Percentiles rank a stretch among this genome's conserved stretches.
Conservation (phyloP, 352 stramenopile genomes). For the Phytopythium mirpurense region DNA sequence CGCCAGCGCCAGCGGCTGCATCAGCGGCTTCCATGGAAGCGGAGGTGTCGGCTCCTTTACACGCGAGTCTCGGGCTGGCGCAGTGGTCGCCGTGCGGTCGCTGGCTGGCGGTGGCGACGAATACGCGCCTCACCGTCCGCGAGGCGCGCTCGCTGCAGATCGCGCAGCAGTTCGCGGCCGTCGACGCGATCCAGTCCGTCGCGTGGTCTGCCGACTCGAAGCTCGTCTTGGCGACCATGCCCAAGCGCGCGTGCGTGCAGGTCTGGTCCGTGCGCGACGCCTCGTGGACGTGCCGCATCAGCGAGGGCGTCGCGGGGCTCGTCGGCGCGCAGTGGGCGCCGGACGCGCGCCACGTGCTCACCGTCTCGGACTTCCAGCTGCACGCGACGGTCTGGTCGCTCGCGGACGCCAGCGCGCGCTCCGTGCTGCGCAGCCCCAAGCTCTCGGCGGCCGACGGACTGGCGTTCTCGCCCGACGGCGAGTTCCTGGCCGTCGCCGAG, state of each 20-base stretch:
- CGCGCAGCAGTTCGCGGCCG: slow-evolving; percentile 52
- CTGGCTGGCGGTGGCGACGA: slow-evolving; percentile 44
- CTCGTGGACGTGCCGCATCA: slow-evolving; percentile 72
- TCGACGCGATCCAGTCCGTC: slow-evolving; percentile 51
- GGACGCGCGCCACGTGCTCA: slow-evolving; percentile 65
- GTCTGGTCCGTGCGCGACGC: slow-evolving; percentile 63
- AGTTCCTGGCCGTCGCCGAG: slow-evolving; percentile 62
- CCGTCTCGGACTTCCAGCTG: slow-evolving; percentile 81
- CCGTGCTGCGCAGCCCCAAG: slow-evolving; percentile 63
- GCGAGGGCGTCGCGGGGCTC: slow-evolving; percentile 62
- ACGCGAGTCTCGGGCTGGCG: slow-evolving; percentile 44
- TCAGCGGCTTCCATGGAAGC: slow-evolving; percentile 5
- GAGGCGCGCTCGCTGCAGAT: slow-evolving; percentile 49
- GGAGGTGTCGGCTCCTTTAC: slow-evolving; percentile 51
- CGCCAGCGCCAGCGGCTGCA: too few species aligned
- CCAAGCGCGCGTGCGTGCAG: slow-evolving; percentile 67
- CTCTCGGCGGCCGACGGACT: slow-evolving; percentile 60
- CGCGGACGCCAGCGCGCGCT: slow-evolving; percentile 43
- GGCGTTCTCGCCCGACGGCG: slow-evolving; percentile 50
- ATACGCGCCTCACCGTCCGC: slow-evolving; percentile 53
- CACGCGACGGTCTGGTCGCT: slow-evolving; percentile 82
- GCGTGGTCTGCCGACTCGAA: slow-evolving; percentile 64
- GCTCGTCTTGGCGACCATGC: slow-evolving; percentile 51
- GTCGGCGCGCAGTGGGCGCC: slow-evolving; percentile 47
- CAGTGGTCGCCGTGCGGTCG: slow-evolving; percentile 64